Base-by-base conservation (phyloP, 768 basidiomycete genomes). In the Pisolithus albus region DNA sequence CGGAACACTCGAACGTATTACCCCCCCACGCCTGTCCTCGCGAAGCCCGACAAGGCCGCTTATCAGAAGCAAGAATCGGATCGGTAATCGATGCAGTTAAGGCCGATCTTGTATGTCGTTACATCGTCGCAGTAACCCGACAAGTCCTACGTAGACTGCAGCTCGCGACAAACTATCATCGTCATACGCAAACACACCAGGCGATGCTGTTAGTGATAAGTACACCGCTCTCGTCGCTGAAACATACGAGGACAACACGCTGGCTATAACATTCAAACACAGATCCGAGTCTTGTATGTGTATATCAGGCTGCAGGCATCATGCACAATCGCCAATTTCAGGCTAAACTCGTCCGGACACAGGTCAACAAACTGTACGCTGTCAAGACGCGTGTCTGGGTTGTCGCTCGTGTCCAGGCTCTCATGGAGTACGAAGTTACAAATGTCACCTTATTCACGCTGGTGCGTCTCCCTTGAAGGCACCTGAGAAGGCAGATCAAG, bases 321-420 rank as follows among this genome's bases (percentile, higher is more conserved):
- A 23, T 26, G 7, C 11, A 28, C 4, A 34, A 15, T 11, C 13
- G 48, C 46, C 11, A 52, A 2, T 18, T 15, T 30, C 11, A 26
- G 18, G 46, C 36, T 6, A 18, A 40, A 37, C 11, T 26, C 52
- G 18, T 47, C 11, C 16, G 16, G 21, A 19, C 11, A 40, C 37
- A 95, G 91, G 78, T 85, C 61, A 92, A 93, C 70, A 92, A 92
- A 62, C 75, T 96, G 55, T 84, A 96, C 64, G 76, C 85, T 45
- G 77, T 86, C 21, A 23, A 23, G 21, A 23, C 21, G 24, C 72
- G 80, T 15, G 95, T 80, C 73, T 93, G 88, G 72, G 83, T 79
- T 18, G 83, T 86, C 37, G 83, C 76, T 11, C 95, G 98, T 49
- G 81, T 96, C 42, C 94, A 98, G 62, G 76, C 79, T 38, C 88